phyloP scores from a whole-genome alignment of 495 filamentous ascomycete genomes.

The Hyaloscypha variabilis region DNA sequence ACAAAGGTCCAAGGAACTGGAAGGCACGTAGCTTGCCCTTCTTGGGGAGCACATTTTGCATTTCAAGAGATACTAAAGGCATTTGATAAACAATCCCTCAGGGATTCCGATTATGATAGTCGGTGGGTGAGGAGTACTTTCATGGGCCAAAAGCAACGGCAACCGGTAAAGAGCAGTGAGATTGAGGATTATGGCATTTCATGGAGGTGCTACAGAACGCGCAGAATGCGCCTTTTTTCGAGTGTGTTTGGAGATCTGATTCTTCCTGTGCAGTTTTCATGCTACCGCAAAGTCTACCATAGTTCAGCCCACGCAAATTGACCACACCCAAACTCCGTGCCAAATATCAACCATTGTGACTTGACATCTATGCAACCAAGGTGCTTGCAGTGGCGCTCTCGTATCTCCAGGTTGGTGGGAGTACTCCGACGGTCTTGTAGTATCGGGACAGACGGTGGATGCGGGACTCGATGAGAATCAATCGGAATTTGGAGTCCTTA shows the following conservation, averaged over 20 bases:
- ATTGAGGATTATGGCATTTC: background rate
- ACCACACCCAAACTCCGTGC: constrained; percentile 32
- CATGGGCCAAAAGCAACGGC: background rate
- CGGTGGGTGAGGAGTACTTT: background rate
- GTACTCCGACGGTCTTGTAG: constrained; percentile 99
- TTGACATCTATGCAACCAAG: constrained; percentile 57
- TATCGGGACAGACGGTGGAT: constrained; percentile 96
- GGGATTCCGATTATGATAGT: background rate
- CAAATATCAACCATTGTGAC: constrained; percentile 23
- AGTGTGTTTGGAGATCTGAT: constrained; percentile 29
- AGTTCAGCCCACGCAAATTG: constrained; percentile 31
- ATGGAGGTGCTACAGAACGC: background rate
- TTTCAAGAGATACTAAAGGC: background rate
- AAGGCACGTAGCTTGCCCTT: constrained; percentile 36
- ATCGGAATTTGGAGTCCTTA: constrained; percentile 99
- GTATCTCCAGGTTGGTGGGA: constrained; percentile 98
- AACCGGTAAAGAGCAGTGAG: background rate
- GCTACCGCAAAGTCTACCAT: constrained; percentile 24
- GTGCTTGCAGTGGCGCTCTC: constrained; percentile 70
- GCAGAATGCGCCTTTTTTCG: background rate
- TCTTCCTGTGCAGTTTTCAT: constrained; percentile 23
- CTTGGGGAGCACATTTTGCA: background rate
- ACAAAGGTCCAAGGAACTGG: constrained; percentile 77
- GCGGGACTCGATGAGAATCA: constrained; percentile 99
- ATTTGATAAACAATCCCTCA: background rate